phyloP scores from a whole-genome alignment of 2,329 filamentous ascomycete genomes.

The Penicillium sp. region DNA sequence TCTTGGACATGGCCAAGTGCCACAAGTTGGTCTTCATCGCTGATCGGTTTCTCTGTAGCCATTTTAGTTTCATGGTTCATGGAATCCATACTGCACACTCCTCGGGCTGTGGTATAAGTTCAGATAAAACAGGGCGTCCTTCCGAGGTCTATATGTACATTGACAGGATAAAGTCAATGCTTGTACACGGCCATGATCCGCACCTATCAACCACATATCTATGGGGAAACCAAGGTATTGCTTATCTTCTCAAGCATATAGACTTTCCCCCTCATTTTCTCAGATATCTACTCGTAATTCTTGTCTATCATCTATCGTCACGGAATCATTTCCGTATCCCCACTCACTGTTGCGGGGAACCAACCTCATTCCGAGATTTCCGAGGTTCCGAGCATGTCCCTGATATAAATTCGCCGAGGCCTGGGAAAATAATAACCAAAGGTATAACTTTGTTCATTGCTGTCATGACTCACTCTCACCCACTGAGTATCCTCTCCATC shows the following conservation, averaged over 20 bases:
- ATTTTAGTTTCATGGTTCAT: slow-evolving; percentile 7
- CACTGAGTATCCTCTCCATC: slow-evolving; percentile 35
- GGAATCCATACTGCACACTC: slow-evolving; percentile 8
- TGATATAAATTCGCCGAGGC: background rate
- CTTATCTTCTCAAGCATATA: background rate
- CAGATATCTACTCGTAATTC: background rate
- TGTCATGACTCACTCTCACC: slow-evolving; percentile 32
- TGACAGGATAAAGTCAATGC: background rate
- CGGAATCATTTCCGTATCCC: slow-evolving; percentile 4
- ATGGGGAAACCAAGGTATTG: background rate
- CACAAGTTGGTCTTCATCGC: slow-evolving; percentile 23
- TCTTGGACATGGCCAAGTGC: slow-evolving; percentile 27
- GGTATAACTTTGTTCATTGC: background rate
- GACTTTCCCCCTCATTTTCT: background rate
- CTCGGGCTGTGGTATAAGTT: background rate
- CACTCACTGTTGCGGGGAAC: background rate
- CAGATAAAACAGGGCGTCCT: background rate
- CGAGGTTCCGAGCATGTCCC: background rate
- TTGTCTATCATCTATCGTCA: background rate
- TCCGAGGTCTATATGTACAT: background rate
- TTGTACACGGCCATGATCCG: background rate
- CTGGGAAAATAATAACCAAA: background rate
- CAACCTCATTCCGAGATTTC: background rate
- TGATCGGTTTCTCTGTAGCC: slow-evolving; percentile 14
- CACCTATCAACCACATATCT: background rate